Percentiles rank a stretch among this genome's conserved stretches.
Evolutionary conservation across 2,329 filamentous ascomycete genomes (phyloP).

Genomic region (Aspergillus fumigatiaffinis): DNA sequence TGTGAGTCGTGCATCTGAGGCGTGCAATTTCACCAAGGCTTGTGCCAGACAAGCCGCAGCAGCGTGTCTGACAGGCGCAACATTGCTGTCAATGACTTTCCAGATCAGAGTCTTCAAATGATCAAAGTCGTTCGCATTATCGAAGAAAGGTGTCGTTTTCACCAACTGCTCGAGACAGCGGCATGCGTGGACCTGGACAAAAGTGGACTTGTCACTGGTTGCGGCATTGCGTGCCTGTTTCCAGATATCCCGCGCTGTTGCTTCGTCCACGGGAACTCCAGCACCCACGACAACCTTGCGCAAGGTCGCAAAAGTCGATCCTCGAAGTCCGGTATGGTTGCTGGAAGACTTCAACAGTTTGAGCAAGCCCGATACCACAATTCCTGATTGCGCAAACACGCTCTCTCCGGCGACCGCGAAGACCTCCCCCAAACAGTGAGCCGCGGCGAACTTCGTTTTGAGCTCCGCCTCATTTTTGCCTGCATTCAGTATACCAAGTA

Average conservation of each 20-base stretch:
- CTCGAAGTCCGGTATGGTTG: slow-evolving; percentile 76
- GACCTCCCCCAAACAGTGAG: slow-evolving; percentile 80
- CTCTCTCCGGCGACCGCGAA: slow-evolving; percentile 93
- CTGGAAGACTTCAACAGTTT: slow-evolving; percentile 77
- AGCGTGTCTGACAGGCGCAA: slow-evolving; percentile 72
- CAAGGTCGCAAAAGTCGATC: slow-evolving; percentile 70
- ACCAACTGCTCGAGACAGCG: slow-evolving; percentile 72
- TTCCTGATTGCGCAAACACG: slow-evolving; percentile 74
- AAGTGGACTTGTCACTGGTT: slow-evolving; percentile 72
- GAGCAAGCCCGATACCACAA: slow-evolving; percentile 67
- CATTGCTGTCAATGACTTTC: slow-evolving; percentile 79
- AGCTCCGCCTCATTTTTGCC: slow-evolving; percentile 76
- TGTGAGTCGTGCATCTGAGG: slow-evolving; percentile 53
- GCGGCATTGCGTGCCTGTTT: slow-evolving; percentile 80
- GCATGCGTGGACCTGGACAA: slow-evolving; percentile 76
- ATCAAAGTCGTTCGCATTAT: slow-evolving; percentile 86
- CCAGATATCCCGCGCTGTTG: slow-evolving; percentile 83
- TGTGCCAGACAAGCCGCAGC: slow-evolving; percentile 81
- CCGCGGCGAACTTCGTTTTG: slow-evolving; percentile 79
- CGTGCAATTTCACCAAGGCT: slow-evolving; percentile 76
- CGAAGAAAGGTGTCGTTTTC: slow-evolving; percentile 73
- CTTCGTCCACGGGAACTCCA: slow-evolving; percentile 73
- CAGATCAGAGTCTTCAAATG: slow-evolving; percentile 76
- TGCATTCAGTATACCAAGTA: slow-evolving; percentile 67
- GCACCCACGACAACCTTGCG: slow-evolving; percentile 75